Evolutionary conservation across 768 basidiomycete genomes (phyloP), one percentile per base, ranked within the genome.

Genomic region (Tulasnella sp.): DNA sequence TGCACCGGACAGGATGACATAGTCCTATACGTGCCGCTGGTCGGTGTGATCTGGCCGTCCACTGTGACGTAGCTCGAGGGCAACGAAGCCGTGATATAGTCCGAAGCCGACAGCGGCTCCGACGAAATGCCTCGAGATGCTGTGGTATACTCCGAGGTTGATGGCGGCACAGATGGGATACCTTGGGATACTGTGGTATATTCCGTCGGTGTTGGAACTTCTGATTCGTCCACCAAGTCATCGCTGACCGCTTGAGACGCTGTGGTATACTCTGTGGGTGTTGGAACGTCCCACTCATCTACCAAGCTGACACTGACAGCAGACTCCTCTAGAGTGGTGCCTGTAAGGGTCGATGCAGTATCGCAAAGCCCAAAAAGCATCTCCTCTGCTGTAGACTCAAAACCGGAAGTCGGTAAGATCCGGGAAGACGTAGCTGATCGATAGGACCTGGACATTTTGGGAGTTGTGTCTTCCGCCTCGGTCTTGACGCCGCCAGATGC

Each of bases 31-130:
- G 56, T 26, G 4, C 19, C 21, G 44, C 56, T 27, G 7, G n/a
- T 21, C 26, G 45, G 32, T 2, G 47, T 51, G 47, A 26, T 27
- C 17, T n/a, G 44, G n/a, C 48, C 44, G 41, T 50, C 58, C 13
- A 45, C 53, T 15, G 53, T 61, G 53, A 45, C 42, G 29, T 50
- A 53, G 45, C 42, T 58, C 5, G 56, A n/a, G 47, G 38, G 30
- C 13, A 19, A 24, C 5, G 49, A 56, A 4, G 54, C 56, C 32
- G 61, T 62, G 34, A 32, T 21, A 26, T 58, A 44, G 4, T 58
- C 55, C 4, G n/a, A 38, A 49, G 21, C 17, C 3, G 55, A 58
- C 43, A 27, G 15, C 7, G n/a, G 51, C 5, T 8, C 7, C 13
- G 13, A 27, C 19, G 23, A 4, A 19, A 26, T 32, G 24, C 23